phyloP scores from a whole-genome alignment of 1,139 yeast species.

The Pichia sp. region DNA sequence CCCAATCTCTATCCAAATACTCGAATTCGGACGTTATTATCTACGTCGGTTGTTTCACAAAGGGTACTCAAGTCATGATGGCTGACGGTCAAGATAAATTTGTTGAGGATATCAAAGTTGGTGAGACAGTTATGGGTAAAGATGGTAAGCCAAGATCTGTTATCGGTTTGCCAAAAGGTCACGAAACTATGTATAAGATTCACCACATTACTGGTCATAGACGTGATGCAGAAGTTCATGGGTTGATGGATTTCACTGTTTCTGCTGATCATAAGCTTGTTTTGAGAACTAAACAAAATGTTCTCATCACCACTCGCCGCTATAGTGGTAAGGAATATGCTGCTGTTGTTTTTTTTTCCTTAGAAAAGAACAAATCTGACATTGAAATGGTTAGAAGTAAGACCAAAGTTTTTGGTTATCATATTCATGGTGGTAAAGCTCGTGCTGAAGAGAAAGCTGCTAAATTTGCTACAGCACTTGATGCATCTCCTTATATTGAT shows the following conservation, averaged over 20 bases:
- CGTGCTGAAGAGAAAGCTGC: background rate
- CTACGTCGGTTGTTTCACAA: conserved; percentile 66
- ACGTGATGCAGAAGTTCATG: conserved; percentile 17
- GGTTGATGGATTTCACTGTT: conserved; percentile 30
- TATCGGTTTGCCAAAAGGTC: conserved; percentile 41
- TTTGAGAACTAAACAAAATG: conserved; percentile 23
- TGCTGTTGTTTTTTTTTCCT: conserved; percentile 5
- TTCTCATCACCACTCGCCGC: conserved; percentile 2
- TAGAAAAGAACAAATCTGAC: background rate
- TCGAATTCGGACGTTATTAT: conserved; percentile 96
- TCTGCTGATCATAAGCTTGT: conserved; percentile 35
- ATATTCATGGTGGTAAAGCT: background rate
- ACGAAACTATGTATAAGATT: conserved; percentile 37
- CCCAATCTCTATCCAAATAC: conserved; percentile 94
- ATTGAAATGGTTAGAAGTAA: background rate
- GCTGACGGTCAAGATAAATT: conserved; percentile 37
- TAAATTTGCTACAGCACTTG: background rate
- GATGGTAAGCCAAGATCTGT: conserved; percentile 41
- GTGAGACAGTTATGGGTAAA: conserved; percentile 43
- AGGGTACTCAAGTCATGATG: conserved; percentile 39
- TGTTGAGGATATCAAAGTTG: conserved; percentile 36
- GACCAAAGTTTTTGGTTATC: conserved; percentile 2
- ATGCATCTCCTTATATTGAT: conserved; percentile 21
- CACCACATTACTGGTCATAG: conserved; percentile 22
- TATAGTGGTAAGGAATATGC: conserved; percentile 4